These are phyloP conservation scores for Eutypella sp. DNA, from an alignment of 2,329 filamentous ascomycete genomes.

Conservation along the genomic window DNA sequence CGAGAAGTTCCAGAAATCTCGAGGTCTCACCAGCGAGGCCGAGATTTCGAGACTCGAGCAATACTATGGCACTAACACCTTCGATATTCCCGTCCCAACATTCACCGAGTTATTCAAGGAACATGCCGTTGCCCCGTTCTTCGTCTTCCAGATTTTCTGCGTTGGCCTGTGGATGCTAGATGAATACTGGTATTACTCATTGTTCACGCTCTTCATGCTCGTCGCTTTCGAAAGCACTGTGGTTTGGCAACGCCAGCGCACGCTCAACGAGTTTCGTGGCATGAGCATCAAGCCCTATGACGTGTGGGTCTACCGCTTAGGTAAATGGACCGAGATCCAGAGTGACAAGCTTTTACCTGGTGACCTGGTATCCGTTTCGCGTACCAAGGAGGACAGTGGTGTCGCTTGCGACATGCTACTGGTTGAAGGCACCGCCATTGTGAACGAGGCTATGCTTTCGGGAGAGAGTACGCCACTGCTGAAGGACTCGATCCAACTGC, in stretches of 20 bases:
- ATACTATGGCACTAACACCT: constrained; percentile 93
- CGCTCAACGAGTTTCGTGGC: constrained; percentile 90
- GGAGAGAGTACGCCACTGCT: constrained; percentile 95
- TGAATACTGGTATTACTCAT: constrained; percentile 99
- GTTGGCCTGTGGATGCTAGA: constrained; percentile 98
- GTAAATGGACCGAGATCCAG: constrained; percentile 81
- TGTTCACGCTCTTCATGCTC: constrained; percentile 98
- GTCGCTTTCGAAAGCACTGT: constrained; percentile 97
- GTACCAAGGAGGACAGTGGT: constrained; percentile 94
- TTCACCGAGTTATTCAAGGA: constrained; percentile 97
- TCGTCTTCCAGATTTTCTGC: constrained; percentile 98
- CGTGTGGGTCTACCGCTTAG: constrained; percentile 81
- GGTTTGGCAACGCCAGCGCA: constrained; percentile 97
- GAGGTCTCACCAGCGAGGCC: constrained; percentile 67
- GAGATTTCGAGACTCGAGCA: constrained; percentile 78
- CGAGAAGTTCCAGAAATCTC: constrained; percentile 71
- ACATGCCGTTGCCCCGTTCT: constrained; percentile 97
- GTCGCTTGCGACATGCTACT: constrained; percentile 97
- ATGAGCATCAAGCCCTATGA: constrained; percentile 99
- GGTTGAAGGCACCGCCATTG: constrained; percentile 91
- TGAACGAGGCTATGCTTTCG: constrained; percentile 99
- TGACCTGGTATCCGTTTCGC: constrained; percentile 84
- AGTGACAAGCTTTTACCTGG: constrained; percentile 92
- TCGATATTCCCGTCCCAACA: constrained; percentile 94
- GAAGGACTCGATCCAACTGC: constrained; percentile 91